phyloP scores from a whole-genome alignment of 495 filamentous ascomycete species.

The Xylaria nigripes region DNA sequence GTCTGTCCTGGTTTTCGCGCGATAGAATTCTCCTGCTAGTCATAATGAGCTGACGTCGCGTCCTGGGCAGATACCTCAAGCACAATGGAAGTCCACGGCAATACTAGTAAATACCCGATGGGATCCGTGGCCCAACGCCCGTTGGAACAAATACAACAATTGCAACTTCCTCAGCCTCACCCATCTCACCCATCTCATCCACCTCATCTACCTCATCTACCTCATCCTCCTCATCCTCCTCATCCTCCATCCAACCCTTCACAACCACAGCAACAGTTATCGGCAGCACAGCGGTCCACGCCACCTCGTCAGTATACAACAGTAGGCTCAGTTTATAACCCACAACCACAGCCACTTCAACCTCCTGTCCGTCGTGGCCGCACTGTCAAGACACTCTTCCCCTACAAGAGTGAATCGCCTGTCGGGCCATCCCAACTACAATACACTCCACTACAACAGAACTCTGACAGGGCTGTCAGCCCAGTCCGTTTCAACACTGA shows the following conservation, averaged over 20 bases:
- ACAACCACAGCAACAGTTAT: neutral
- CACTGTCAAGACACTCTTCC: slow-evolving; percentile 20
- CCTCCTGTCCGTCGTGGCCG: slow-evolving; percentile 39
- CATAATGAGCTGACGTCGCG: neutral
- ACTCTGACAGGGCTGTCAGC: slow-evolving; percentile 37
- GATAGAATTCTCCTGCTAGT: neutral
- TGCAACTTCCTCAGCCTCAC: neutral
- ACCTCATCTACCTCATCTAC: too few relatives aligned
- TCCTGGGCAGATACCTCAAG: neutral
- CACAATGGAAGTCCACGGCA: slow-evolving; percentile 1
- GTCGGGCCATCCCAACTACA: slow-evolving; percentile 18
- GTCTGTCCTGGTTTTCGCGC: neutral
- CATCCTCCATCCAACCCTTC: neutral
- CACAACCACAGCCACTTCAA: slow-evolving; percentile 32
- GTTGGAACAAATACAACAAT: neutral
- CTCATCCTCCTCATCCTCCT: too few relatives aligned
- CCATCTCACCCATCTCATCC: too few relatives aligned
- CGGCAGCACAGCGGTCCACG: neutral
- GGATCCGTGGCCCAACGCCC: neutral
- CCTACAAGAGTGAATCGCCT: slow-evolving; percentile 18
- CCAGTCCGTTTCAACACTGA: slow-evolving; percentile 12
- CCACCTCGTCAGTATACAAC: slow-evolving; percentile 33
- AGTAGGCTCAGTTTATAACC: slow-evolving; percentile 40
- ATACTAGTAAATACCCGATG: neutral
- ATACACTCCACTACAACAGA: slow-evolving; percentile 42